Percentiles rank a stretch among this genome's conserved stretches.
phyloP scores from a whole-genome alignment of 2,329 filamentous ascomycete genomes.

The Diaporthe sp. region DNA sequence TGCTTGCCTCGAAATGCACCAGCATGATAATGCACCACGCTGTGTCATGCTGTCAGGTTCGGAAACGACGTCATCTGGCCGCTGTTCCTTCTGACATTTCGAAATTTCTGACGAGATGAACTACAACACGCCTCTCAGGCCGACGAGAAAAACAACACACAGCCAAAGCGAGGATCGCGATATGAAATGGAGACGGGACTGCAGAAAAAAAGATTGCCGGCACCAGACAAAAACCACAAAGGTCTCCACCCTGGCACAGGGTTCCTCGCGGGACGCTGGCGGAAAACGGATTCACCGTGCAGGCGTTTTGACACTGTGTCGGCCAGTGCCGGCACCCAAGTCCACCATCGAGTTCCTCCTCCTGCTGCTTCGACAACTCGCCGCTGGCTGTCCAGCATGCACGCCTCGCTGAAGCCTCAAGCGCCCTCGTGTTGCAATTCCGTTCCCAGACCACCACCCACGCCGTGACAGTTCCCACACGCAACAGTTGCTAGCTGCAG shows the following conservation, averaged over 20 bases:
- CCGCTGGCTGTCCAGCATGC: conserved; percentile 11
- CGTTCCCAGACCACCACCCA: background rate
- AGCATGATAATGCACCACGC: background rate
- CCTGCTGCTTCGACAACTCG: conserved; percentile 12
- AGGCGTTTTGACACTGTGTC: conserved; percentile 1
- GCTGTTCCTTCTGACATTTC: background rate
- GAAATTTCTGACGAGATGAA: conserved; percentile 12
- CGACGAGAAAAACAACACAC: conserved; percentile 1
- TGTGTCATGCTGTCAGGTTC: conserved; percentile 4
- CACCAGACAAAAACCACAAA: conserved; percentile 33
- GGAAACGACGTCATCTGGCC: conserved; percentile 13
- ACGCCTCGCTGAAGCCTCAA: conserved; percentile 27
- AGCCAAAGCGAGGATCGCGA: conserved; percentile 36
- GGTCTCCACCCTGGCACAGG: conserved; percentile 17
- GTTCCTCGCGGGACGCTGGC: conserved; percentile 30
- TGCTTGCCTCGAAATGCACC: background rate
- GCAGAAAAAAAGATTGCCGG: conserved; percentile 30
- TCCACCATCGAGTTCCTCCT: conserved; percentile 21
- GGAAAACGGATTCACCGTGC: conserved; percentile 31
- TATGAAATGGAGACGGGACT: conserved; percentile 36
- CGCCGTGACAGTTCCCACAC: conserved; percentile 5
- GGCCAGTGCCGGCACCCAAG: conserved; percentile 8
- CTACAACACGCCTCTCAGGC: background rate
- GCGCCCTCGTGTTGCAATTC: conserved; percentile 34
- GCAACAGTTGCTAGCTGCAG: conserved; percentile 34